phyloP scores from a whole-genome alignment of 306 rosid species.

The Trifolium repens region DNA sequence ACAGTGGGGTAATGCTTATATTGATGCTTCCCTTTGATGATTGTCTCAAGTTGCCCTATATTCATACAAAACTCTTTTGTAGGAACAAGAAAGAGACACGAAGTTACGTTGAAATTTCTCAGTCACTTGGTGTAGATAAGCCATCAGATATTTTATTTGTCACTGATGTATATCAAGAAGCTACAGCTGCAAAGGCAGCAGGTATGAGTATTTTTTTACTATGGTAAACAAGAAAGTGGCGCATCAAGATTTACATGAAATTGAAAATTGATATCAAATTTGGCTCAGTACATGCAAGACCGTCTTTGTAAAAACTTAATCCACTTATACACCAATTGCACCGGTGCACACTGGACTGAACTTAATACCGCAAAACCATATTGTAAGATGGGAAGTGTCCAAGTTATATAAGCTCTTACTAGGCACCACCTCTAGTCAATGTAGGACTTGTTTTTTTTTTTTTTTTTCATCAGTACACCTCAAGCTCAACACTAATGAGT shows the following conservation, averaged over 20 bases:
- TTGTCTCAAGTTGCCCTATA: constrained; percentile 16
- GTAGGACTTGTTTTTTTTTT: background rate
- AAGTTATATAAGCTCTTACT: background rate
- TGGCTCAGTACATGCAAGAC: constrained; percentile 11
- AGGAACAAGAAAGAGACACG: constrained; percentile 83
- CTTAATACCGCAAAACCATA: background rate
- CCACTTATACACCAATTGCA: constrained; percentile 1
- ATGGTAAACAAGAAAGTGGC: background rate
- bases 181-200: constrained; percentile 93
- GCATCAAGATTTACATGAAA: background rate
- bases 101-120: constrained; percentile 76
- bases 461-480: background rate
- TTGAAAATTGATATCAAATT: constrained; percentile 15
- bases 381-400: background rate
- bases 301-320: constrained; percentile 9
- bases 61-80: constrained; percentile 41
- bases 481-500: background rate
- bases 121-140: constrained; percentile 83
- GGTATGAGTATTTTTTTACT: constrained; percentile 47
- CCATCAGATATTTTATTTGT: constrained; percentile 82
- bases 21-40: constrained; percentile 16
- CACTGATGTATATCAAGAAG: constrained; percentile 90
- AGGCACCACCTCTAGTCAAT: background rate
- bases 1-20: constrained; percentile 72
- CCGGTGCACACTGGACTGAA: background rate